phyloP scores from a whole-genome alignment of 345 rosid genomes.

The Clausena lansium region DNA sequence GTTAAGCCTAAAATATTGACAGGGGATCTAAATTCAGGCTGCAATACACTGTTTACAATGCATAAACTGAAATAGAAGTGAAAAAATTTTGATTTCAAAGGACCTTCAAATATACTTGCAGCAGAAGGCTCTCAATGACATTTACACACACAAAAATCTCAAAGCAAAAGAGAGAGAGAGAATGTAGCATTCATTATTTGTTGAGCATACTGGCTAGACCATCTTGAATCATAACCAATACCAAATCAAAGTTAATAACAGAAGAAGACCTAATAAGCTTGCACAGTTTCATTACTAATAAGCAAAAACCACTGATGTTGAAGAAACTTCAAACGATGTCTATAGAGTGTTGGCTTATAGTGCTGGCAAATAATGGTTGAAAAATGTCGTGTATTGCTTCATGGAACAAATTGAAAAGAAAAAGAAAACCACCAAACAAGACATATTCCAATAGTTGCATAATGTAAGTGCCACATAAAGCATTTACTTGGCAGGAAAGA shows the following conservation, averaged over 20 bases:
- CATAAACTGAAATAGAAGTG: neutral
- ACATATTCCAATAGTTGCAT: neutral
- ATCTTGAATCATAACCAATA: neutral
- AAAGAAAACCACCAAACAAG: neutral
- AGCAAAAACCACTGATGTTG: neutral
- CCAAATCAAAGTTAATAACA: neutral
- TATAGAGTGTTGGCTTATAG: neutral
- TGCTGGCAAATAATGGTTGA: neutral
- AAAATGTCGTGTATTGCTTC: neutral
- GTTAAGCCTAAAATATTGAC: neutral
- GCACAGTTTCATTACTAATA: neutral
- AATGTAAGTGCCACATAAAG: neutral
- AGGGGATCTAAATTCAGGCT: neutral
- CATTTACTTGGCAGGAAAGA: constrained; percentile 3
- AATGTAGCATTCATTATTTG: neutral
- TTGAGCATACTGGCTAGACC: neutral
- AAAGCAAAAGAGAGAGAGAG: neutral
- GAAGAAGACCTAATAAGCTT: constrained; percentile 3
- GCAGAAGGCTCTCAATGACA: neutral
- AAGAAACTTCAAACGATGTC: neutral
- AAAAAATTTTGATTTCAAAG: neutral
- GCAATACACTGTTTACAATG: neutral
- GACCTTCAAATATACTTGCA: neutral
- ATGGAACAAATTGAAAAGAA: neutral
- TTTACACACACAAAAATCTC: neutral